phyloP scores from a whole-genome alignment of 169 alveolate genomes.

The Plasmodium cynomolgi region DNA sequence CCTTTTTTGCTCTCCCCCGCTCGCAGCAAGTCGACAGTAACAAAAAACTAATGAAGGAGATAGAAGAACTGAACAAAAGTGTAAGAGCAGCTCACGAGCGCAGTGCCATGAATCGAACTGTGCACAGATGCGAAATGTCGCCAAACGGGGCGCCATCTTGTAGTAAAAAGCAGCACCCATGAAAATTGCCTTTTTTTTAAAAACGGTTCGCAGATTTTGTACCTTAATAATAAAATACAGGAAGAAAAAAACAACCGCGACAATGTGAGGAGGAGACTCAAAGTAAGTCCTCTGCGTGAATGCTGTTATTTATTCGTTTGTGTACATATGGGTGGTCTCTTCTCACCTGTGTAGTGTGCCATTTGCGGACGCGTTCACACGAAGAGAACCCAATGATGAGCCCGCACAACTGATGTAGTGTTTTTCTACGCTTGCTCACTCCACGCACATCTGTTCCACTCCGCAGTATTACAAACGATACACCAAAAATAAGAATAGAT shows the following conservation, averaged over 20 bases:
- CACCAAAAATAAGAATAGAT: constrained; percentile 23
- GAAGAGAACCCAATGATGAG: neutral
- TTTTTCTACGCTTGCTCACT: neutral
- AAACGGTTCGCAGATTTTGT: constrained; percentile 8
- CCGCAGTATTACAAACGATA: constrained; percentile 38
- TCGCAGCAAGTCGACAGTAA: constrained; percentile 55
- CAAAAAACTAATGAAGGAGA: constrained; percentile 25
- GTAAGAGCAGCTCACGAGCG: neutral
- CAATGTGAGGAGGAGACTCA: constrained; percentile 1
- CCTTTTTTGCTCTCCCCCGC: neutral
- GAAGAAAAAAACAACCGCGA: constrained; percentile 42
- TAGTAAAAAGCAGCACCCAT: neutral
- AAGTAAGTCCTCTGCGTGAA: constrained; percentile 9
- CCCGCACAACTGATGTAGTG: neutral
- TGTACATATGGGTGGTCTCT: neutral
- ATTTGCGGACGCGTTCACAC: neutral
- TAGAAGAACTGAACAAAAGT: constrained; percentile 50
- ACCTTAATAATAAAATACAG: constrained; percentile 56
- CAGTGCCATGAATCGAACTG: neutral
- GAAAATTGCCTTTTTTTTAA: neutral
- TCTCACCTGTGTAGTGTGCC: neutral
- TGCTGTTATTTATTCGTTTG: neutral
- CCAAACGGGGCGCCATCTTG: neutral
- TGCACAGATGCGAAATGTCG: neutral
- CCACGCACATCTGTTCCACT: neutral